Percentiles rank a stretch among this genome's conserved stretches.
Conservation (phyloP, 257 asterid species). For the Datura wrightii region DNA sequence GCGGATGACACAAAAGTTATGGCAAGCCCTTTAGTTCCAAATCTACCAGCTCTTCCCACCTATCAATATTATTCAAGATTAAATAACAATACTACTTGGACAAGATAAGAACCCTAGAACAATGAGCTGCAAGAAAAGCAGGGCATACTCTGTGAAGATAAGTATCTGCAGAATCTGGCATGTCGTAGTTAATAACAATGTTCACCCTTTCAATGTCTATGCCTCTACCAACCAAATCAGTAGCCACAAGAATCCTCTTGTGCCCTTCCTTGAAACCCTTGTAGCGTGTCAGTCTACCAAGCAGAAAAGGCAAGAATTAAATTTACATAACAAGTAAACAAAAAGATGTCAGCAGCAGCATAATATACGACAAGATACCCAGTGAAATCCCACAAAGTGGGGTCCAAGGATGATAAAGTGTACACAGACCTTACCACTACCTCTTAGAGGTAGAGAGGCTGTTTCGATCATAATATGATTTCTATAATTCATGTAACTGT, state of each 20-base stretch:
- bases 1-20: constrained; percentile 91
- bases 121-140: neutral
- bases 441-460: too few species aligned
- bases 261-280: constrained; percentile 93
- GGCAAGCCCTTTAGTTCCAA: constrained; percentile 95
- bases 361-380: too few species aligned
- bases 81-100: neutral
- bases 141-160: constrained; percentile 81
- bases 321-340: neutral
- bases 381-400: too few species aligned
- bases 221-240: constrained; percentile 95
- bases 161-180: constrained; percentile 96
- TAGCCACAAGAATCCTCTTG: constrained; percentile 91
- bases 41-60: constrained; percentile 98
- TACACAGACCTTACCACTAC: too few species aligned
- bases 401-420: too few species aligned
- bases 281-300: constrained; percentile 76
- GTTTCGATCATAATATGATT: neutral
- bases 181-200: constrained; percentile 90
- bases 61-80: constrained; percentile 31
- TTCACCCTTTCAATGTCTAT: constrained; percentile 92
- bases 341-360: neutral
- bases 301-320: constrained; percentile 5
- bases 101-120: neutral
- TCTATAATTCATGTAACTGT: neutral